These are phyloP conservation scores for Ceratobasidium sp. DNA, from an alignment of 1,284 basidiomycete genomes.

Conservation along the genomic window DNA sequence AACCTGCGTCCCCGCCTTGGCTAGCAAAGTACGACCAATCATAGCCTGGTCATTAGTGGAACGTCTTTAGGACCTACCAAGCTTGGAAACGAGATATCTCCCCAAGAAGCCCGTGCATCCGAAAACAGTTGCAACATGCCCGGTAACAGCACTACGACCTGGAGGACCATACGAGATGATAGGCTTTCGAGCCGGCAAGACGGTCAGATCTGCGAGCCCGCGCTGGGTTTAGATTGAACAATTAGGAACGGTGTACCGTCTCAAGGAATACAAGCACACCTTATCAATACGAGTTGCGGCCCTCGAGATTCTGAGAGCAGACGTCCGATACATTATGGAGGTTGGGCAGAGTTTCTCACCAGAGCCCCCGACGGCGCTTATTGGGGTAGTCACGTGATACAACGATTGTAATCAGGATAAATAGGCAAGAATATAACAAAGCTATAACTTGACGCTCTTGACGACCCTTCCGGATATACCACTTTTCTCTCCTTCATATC, in stretches of 20 bases:
- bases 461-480: conserved; percentile 86
- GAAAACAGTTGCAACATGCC: conserved; percentile 96
- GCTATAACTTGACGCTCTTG: conserved; percentile 78
- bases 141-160: conserved; percentile 87
- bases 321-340: conserved; percentile 37
- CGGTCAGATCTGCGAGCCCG: conserved; percentile 44
- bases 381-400: conserved; percentile 23
- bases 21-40: conserved; percentile 58
- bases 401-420: conserved; percentile 10
- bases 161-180: conserved; percentile 81
- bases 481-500: conserved; percentile 65
- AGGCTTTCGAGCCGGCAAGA: conserved; percentile 62
- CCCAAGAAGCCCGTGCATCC: conserved; percentile 97
- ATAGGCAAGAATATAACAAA: conserved; percentile 20
- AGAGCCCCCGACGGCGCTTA: conserved; percentile 15
- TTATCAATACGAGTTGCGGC: conserved; percentile 33
- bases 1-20: conserved; percentile 93
- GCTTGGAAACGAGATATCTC: conserved; percentile 92
- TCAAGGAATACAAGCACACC: conserved; percentile 3
- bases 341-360: conserved; percentile 34
- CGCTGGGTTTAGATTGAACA: conserved; percentile 19
- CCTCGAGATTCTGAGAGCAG: conserved; percentile 38
- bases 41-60: conserved; percentile 28
- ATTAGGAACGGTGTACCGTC: background rate
- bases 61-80: conserved; percentile 67